Percentiles rank a stretch among this genome's conserved stretches.
These are phyloP conservation scores for Perkinsela sp. DNA, from an alignment of 208 protist genomes.

Conservation along the genomic window DNA sequence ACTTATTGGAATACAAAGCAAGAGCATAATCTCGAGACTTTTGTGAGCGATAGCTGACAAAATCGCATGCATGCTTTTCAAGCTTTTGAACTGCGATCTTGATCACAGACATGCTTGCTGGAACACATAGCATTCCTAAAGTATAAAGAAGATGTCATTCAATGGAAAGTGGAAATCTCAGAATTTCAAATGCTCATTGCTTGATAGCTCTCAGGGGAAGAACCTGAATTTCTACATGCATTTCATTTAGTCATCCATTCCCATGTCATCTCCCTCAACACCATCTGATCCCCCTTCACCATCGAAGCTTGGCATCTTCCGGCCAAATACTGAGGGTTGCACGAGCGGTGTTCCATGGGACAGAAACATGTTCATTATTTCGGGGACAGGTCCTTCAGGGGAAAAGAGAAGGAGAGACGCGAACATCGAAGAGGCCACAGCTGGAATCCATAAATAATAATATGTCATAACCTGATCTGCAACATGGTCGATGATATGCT, in stretches of 20 bases:
- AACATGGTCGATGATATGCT: not conserved
- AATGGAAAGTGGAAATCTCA: too few species aligned
- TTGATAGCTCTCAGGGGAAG: not conserved
- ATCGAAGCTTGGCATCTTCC: not conserved
- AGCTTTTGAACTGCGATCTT: not conserved
- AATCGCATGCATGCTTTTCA: not conserved
- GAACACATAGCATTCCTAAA: not conserved
- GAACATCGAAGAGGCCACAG: not conserved
- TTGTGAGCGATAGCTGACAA: not conserved
- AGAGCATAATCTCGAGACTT: not conserved
- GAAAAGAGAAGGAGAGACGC: not conserved
- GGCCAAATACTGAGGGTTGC: not conserved
- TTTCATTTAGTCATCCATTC: not conserved
- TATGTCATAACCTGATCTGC: not conserved
- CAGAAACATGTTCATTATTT: not conserved
- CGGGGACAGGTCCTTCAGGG: not conserved
- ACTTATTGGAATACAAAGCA: not conserved
- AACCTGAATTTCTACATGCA: not conserved
- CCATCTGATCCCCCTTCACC: not conserved
- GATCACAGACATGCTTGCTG: not conserved
- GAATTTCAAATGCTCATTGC: too few species aligned
- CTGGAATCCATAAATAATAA: not conserved
- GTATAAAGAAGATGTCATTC: not conserved
- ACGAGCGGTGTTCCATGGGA: not conserved
- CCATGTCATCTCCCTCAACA: not conserved